Conservation (phyloP, 2,329 filamentous ascomycete species). For the Gnomoniopsis sp. region DNA sequence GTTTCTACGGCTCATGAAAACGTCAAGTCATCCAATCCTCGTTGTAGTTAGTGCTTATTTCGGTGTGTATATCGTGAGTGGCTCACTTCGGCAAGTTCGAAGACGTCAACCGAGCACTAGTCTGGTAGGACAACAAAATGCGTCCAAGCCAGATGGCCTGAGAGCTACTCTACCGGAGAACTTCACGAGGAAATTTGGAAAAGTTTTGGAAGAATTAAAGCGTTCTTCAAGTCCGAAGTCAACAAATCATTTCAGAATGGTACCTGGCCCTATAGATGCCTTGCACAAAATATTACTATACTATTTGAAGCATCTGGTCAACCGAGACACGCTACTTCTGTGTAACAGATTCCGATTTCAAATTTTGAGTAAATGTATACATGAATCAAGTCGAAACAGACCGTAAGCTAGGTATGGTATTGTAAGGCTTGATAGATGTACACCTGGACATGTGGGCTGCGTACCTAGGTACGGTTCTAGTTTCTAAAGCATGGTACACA, state of each 20-base stretch:
- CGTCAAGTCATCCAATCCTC: background rate
- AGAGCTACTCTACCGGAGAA: background rate
- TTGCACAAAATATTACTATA: conserved; percentile 4
- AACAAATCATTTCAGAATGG: background rate
- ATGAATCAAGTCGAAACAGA: too few species aligned
- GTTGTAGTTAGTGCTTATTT: background rate
- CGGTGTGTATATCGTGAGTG: background rate
- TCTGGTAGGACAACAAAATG: background rate
- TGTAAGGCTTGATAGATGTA: too few species aligned
- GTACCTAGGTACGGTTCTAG: too few species aligned
- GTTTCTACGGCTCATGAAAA: background rate
- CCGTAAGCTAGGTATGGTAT: too few species aligned
- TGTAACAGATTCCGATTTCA: too few species aligned
- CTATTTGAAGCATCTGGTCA: background rate
- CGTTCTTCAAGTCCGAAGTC: background rate
- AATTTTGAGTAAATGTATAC: too few species aligned
- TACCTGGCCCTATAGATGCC: conserved; percentile 6
- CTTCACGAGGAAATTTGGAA: background rate
- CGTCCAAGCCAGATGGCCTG: background rate
- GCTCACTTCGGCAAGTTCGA: background rate
- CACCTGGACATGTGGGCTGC: too few species aligned
- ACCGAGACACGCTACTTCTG: too few species aligned
- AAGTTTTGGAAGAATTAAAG: background rate
- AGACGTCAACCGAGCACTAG: background rate
- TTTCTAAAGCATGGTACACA: background rate